Evolutionary conservation across 208 protist genomes (phyloP), one percentile per base, ranked within the genome.

Genomic region (Acanthamoeba royreba): DNA sequence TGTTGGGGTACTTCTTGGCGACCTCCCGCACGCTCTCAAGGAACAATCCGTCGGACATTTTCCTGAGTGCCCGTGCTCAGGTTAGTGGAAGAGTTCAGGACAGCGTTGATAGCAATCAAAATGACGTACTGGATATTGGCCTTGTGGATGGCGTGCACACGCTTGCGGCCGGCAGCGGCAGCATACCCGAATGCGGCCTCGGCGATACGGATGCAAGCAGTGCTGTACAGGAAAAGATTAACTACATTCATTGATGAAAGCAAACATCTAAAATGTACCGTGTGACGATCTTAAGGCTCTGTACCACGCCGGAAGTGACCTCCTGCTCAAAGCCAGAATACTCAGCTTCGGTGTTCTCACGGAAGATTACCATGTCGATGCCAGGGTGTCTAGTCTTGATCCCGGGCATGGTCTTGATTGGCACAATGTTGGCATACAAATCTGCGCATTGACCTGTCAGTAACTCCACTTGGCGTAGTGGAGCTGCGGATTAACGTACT

Each of bases 311-410:
- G 15, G 55, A 42, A 55, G 61, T 66, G 1, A 90, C 94, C 86
- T 96, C 79, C 40, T 97, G 96, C 86, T 97, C 97, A 17, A 97
- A 93, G 77, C 97, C 97, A 28, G 92, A 94, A 79, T 98, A 98
- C 93, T 97, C 94, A 63, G 95, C 97, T 63, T 98, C 97, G 42
- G 97, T 97, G 92, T 98, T 98, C 72, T 98, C 97, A 83, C 97
- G 95, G 17, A 98, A 92, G 46, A 98, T 93, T 38, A 97, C 97
- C 8, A 97, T 90, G 74, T 98, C 96, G 35, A 98, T 94, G 38
- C 96, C 69, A 38, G 95, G 49, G 52, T 96, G 94, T 72, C 94
- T 93, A 13, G 95, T 96, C 86, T 96, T 95, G 92, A 93, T 93
- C 61, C 95, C 95, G 66, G 89, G 77, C 63, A 96, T 9, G 46